These are phyloP conservation scores for Zygotorulaspora sp. DNA, from an alignment of 805 yeast species.

Conservation along the genomic window DNA sequence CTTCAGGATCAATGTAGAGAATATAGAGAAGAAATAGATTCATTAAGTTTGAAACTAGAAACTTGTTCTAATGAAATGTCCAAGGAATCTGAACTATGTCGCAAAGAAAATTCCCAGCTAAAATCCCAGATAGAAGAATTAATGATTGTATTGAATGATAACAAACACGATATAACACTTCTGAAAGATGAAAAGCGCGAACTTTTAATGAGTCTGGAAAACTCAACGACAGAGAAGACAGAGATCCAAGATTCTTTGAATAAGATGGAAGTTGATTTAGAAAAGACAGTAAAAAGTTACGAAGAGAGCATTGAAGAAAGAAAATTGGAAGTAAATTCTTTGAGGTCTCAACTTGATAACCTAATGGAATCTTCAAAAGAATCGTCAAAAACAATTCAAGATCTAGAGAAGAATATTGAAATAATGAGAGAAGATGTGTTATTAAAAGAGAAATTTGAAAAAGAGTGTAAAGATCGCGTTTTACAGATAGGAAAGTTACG, in stretches of 20 bases:
- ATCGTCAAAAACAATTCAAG: constrained; percentile 16
- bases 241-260: constrained; percentile 30
- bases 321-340: constrained; percentile 26
- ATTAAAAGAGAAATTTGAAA: constrained; percentile 40
- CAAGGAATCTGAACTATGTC: constrained; percentile 28
- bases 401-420: constrained; percentile 25
- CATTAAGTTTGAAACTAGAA: constrained; percentile 38
- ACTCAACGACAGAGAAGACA: constrained; percentile 8
- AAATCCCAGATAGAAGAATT: constrained; percentile 37
- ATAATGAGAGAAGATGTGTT: constrained; percentile 21
- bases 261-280: constrained; percentile 38
- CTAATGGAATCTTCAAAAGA: constrained; percentile 18
- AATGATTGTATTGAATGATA: constrained; percentile 36
- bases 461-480: constrained; percentile 63
- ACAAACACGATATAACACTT: constrained; percentile 28
- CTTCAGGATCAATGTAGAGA: constrained; percentile 53
- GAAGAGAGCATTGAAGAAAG: constrained; percentile 24
- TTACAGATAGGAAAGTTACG: constrained; percentile 82
- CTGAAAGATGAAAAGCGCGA: constrained; percentile 40
- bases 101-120: constrained; percentile 20
- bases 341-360: constrained; percentile 28
- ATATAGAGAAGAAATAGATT: constrained; percentile 39
- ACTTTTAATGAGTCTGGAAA: constrained; percentile 27
- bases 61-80: constrained; percentile 37
- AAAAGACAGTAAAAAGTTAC: constrained; percentile 15